Evolutionary conservation across 139 green algal species (phyloP), one percentile per base, ranked within the genome.

Genomic region (Chlamydomonas applanata): DNA sequence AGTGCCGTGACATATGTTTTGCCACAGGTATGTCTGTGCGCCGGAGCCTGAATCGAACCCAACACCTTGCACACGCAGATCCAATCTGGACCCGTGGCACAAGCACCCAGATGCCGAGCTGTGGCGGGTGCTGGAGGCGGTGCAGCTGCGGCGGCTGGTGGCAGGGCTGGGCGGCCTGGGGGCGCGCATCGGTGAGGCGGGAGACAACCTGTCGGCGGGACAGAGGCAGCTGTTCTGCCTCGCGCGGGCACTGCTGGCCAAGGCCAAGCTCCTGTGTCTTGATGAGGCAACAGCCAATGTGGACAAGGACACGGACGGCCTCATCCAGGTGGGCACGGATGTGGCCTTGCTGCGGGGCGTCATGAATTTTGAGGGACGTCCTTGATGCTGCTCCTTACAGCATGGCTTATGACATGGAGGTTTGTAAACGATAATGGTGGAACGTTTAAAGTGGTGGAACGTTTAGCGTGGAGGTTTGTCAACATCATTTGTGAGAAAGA

Each of bases 281-380:
- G 88, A 91, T 56, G 92, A 96, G 82, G 92, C 91, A 0, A 98
- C 93, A 4, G 87, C 89, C 71, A 97, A 97, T 62, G 91, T 98
- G 52, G 94, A 98, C 81, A 74, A 72, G 2, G 76, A 76, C 36
- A 97, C 93, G 2, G 93, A 97, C 72, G 77, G 78, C 7, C 75
- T 91, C 17, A 94, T 95, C 9, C 91, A 94, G 77, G 40, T 49
- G 40, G 7, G 40, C 7, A 11, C 7, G 7, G 7, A 49, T 49
- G 40, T 49, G 7, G 40, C 11, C 7, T 7, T 49, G 22, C n/a
- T n/a, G n/a, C n/a, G n/a, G n/a, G n/a, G n/a, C n/a, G n/a, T n/a
- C n/a, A n/a, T n/a, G n/a, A n/a, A n/a, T n/a, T n/a, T n/a, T n/a
- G n/a, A n/a, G n/a, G n/a, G n/a, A n/a, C n/a, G n/a, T n/a, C n/a